Conservation (phyloP, 768 basidiomycete genomes). For the Pulveroboletus sp. region DNA sequence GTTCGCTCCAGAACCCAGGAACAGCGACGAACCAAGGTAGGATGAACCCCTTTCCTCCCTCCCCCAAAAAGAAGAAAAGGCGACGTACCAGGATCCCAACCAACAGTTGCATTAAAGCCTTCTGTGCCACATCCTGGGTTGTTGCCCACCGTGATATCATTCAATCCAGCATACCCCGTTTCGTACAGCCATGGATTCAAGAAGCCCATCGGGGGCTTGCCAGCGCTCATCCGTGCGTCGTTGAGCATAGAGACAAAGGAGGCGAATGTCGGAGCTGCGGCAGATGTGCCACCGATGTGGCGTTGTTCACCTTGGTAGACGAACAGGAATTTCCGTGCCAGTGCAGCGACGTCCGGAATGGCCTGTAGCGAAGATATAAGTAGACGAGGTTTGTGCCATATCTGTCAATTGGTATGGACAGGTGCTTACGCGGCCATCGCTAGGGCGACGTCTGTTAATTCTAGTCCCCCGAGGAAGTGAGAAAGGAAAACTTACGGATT, state of each 20-base stretch:
- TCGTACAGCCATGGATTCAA: conserved; percentile 60
- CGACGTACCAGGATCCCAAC: conserved; percentile 56
- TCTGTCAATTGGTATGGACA: too few relatives aligned
- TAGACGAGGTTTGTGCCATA: too few relatives aligned
- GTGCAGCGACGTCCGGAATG: conserved; percentile 65
- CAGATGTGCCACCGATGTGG: conserved; percentile 61
- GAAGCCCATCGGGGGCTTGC: conserved; percentile 51
- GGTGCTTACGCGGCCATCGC: conserved; percentile 50
- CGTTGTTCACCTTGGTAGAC: conserved; percentile 36
- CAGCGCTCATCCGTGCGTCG: conserved; percentile 47
- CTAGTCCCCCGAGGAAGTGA: neutral
- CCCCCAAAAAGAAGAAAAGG: too few relatives aligned
- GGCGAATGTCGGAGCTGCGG: conserved; percentile 59
- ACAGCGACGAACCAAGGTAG: neutral
- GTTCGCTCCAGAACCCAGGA: neutral
- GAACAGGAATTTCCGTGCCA: conserved; percentile 46
- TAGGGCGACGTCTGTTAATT: conserved; percentile 12
- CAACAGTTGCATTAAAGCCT: conserved; percentile 57
- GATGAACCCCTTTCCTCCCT: too few relatives aligned
- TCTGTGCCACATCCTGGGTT: conserved; percentile 58
- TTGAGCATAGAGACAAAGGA: conserved; percentile 62
- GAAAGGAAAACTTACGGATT: conserved; percentile 41
- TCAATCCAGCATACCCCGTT: conserved; percentile 33
- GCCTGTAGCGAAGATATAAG: conserved; percentile 29
- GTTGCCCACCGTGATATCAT: conserved; percentile 55